Evolutionary conservation across 257 asterid genomes (phyloP), one percentile per base, ranked within the genome.

Genomic region (Solanum medicagineum): DNA sequence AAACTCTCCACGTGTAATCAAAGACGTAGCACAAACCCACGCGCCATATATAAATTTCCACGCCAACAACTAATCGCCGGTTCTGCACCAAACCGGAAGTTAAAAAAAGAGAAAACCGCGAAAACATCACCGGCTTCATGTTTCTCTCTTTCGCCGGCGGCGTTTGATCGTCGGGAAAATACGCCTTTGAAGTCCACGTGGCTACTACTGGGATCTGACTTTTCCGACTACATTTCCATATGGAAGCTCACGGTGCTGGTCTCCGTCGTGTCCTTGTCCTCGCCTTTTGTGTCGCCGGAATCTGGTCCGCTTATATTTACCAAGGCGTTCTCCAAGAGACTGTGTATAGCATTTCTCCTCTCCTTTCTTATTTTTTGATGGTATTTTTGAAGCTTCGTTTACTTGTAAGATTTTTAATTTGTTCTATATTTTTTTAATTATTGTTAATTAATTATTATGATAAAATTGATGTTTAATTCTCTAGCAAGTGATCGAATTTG

Each of bases 311-410:
- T 44, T 96, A 95, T 86, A 97, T 97, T 51, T 97, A 93, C 77
- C 99, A 97, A 89, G 99, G 98, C 88, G 91, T 95, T 85, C 98
- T 97, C 36, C 99, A 97, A 83, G 99, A 97, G 94, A 91, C 97
- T 10, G 88, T 94, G 99, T 96, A 89, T 53, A 83, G 88, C 82
- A 56, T 89, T 81, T 32, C 47, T 69, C 13, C 42, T 51, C 10
- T 81, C 45, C n/a, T 73, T 20, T 73, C 29, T 77, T 22, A 8
- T 10, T 14, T 47, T 7, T 12, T 59, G 3, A 12, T 81, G 3
- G 10, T 59, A 6, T 80, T 82, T 74, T 63, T 55, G 7, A 73
- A 22, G 63, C 81, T 66, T 84, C 81, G 16, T 71, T 73, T 73
- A 47, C 75, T 74, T 44, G 26, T 45, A 36, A 45, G 73, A 82